Percentiles rank a stretch among this genome's conserved stretches.
Conservation (phyloP, 164 flowering plant species). For the Tinospora cordifolia region DNA sequence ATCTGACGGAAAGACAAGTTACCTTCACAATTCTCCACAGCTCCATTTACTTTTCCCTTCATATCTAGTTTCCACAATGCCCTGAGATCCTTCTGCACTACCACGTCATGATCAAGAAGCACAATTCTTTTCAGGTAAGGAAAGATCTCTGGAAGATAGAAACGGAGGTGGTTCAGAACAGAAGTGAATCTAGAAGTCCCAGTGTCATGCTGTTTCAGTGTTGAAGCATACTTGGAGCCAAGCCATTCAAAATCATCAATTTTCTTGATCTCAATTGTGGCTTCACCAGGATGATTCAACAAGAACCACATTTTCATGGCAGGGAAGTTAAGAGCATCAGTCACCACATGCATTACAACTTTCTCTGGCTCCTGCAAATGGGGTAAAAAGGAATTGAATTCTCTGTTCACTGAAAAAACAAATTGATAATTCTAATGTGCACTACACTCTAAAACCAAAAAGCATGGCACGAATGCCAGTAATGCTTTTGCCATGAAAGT, state of each 20-base stretch:
- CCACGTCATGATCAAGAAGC: constrained; percentile 94
- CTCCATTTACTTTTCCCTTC: constrained; percentile 84
- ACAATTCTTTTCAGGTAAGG: constrained; percentile 66
- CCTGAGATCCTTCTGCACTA: constrained; percentile 71
- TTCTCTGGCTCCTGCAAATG: constrained; percentile 67
- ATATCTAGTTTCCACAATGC: constrained; percentile 57
- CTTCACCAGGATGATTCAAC: constrained; percentile 66
- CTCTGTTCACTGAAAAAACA: background rate
- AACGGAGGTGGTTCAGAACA: constrained; percentile 67
- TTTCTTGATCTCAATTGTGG: constrained; percentile 54
- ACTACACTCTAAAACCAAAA: background rate
- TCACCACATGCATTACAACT: constrained; percentile 77
- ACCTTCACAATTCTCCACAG: constrained; percentile 69
- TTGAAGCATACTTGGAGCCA: constrained; percentile 26
- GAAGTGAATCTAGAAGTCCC: constrained; percentile 55
- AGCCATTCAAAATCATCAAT: constrained; percentile 43
- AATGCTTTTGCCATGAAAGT: background rate
- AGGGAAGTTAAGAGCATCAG: constrained; percentile 74
- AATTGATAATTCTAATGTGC: background rate
- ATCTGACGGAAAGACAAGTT: constrained; percentile 47
- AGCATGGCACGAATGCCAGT: background rate
- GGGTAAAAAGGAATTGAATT: background rate
- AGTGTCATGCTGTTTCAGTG: constrained; percentile 32
- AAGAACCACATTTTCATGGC: constrained; percentile 91
- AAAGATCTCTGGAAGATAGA: constrained; percentile 77